Base-by-base conservation (phyloP, 2,329 filamentous ascomycete species). In the Penicillium aurantiogriseum region DNA sequence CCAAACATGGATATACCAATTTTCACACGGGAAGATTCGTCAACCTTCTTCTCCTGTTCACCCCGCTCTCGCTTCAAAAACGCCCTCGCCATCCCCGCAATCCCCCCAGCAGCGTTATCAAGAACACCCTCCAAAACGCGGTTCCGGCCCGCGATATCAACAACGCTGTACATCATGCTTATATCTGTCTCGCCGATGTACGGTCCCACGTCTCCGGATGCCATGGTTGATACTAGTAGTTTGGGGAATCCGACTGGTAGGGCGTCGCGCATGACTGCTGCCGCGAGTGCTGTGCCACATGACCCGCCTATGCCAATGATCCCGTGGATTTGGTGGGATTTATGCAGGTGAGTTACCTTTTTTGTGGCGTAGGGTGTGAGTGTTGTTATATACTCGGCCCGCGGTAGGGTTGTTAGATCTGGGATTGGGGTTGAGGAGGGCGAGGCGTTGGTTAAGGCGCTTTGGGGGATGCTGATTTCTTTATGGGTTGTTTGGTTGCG, bases 1-100 rank as follows among this genome's bases (percentile, higher is more conserved):
- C 88, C 88, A 66, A 90, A 90, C 88, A 90, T 90, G 2, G 87
- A 89, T 25, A 90, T 81, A 0, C 81, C 88, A 7, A 90, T 76
- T 15, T 17, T 40, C 5, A 35, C 21, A 7, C 27, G 27, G 2
- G 25, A 43, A 11, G 35, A 50, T 75, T 54, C 79, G 81, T 63
- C 78, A 80, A 9, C 8, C n/a, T 35, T 19, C 11, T 19, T n/a
- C 21, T 35, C 15, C 33, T 8, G 17, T 15, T 35, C 3, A 8
- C 6, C 11, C 3, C 11, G 25, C 31, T 11, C 23, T 5, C 33
- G 31, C 29, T 46, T 25, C 3, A 52, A 65, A 57, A 84, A 85
- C 0, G 78, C 72, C 2, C 61, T 58, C 0, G 84, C 82, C 80
- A 88, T 87, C 0, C 81, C 87, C 0, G 75, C 75, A 38, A 89